These are phyloP conservation scores for Cinchona pubescens DNA, from an alignment of 257 asterid genomes.

Conservation along the genomic window DNA sequence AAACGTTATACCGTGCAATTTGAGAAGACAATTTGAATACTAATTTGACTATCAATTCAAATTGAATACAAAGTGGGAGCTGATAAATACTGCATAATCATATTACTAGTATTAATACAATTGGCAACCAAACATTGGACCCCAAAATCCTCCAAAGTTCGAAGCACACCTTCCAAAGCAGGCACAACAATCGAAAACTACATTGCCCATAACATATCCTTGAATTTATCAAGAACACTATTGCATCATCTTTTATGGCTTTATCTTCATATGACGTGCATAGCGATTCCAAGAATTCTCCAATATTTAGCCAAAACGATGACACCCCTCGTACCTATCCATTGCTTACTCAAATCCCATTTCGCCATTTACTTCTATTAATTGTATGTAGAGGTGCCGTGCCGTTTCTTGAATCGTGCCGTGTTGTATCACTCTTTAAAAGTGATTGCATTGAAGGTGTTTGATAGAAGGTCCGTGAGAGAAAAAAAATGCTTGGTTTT, in stretches of 20 bases:
- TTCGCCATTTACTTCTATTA: background rate
- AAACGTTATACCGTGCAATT: too few species aligned
- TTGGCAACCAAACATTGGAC: background rate
- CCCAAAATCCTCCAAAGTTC: background rate
- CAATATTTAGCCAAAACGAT: slow-evolving; percentile 21
- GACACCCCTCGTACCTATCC: slow-evolving; percentile 32
- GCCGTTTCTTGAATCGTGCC: background rate
- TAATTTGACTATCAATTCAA: too few species aligned
- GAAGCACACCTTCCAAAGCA: slow-evolving; percentile 37
- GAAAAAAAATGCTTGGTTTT: slow-evolving; percentile 57
- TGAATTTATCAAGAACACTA: slow-evolving; percentile 2
- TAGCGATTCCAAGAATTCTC: slow-evolving; percentile 34
- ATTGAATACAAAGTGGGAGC: background rate
- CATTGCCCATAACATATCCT: slow-evolving; percentile 16
- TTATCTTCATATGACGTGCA: slow-evolving; percentile 32
- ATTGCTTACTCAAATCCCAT: background rate
- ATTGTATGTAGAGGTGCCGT: background rate
- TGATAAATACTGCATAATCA: background rate
- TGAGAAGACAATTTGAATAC: too few species aligned
- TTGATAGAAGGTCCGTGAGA: background rate
- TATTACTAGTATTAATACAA: background rate
- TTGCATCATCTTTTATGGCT: slow-evolving; percentile 21
- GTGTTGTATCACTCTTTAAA: too few species aligned
- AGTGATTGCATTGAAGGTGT: background rate
- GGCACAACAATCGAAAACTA: slow-evolving; percentile 37